Evolutionary conservation across 1,284 basidiomycete genomes (phyloP), one percentile per base, ranked within the genome.

Genomic region (Papiliotrema terrestris): DNA sequence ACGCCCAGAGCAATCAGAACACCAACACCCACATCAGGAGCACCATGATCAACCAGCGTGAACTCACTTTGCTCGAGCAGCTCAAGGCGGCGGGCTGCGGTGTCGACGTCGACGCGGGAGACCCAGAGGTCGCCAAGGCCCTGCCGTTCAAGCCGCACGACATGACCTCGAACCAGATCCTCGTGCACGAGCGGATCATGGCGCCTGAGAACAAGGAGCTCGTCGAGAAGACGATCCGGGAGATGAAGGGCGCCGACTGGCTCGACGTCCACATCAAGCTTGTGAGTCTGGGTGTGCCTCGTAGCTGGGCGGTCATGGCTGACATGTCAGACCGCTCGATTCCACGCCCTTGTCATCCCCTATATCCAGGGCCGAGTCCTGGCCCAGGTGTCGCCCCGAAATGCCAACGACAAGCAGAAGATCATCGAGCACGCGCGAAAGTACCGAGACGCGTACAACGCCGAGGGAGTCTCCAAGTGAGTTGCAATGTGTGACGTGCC

Each of bases 91-190:
- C 55, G 14, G 63, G 61, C 17, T 56, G 64, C 51, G 46, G 50
- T 9, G 63, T 72, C 50, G 69, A 69, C 46, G 64, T 63, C 46
- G 69, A 72, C 52, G 63, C 62, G 8, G 63, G 63, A 57, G 66
- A 69, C 47, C 57, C 59, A 20, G 59, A 59, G 19, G 56, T 67
- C 46, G 61, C 62, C 51, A 55, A 56, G 42, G 41, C 60, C 5
- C 52, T 72, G 2, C 67, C 68, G 8, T 57, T 72, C 52, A 62
- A 49, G 29, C 58, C 65, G 9, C 66, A 67, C 48, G 68, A 70
- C 54, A 63, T 66, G 60, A 72, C 70, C 8, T 64, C 61, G 43
- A 72, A 72, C 52, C 70, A 70, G 57, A 42, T 61, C 6, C 55
- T 70, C 38, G 59, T 70, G 32, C 52, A 65, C 49, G 60, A 60